These are phyloP conservation scores for Filosporella fistucella DNA, from an alignment of 495 filamentous ascomycete genomes.

Conservation along the genomic window DNA sequence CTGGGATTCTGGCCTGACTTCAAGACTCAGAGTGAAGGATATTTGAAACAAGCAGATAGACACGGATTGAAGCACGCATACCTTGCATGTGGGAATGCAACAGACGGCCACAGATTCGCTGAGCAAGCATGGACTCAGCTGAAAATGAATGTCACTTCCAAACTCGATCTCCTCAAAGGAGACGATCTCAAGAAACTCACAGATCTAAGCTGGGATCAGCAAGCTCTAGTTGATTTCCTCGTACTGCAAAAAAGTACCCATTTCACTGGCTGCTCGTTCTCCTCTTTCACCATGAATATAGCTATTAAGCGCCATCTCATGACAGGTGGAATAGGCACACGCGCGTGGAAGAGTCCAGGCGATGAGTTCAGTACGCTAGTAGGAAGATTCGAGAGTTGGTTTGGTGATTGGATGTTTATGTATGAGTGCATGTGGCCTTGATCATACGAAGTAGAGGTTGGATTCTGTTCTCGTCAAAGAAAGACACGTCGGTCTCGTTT, in stretches of 20 bases:
- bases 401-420: slow-evolving; percentile 24
- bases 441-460: too few species aligned
- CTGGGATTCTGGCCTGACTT: slow-evolving; percentile 19
- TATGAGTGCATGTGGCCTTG: slow-evolving; percentile 26
- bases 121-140: slow-evolving; percentile 5
- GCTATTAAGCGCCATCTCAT: slow-evolving; percentile 21
- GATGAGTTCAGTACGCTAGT: slow-evolving; percentile 18
- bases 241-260: slow-evolving; percentile 18
- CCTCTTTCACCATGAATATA: slow-evolving; percentile 23
- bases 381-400: slow-evolving; percentile 21
- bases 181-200: slow-evolving; percentile 9
- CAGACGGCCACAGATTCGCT: slow-evolving; percentile 9
- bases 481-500: too few species aligned
- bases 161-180: slow-evolving; percentile 16
- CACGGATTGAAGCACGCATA: slow-evolving; percentile 13
- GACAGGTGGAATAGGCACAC: slow-evolving; percentile 15
- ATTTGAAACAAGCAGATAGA: slow-evolving; percentile 6
- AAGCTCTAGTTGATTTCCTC: slow-evolving; percentile 22
- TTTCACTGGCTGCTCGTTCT: slow-evolving; percentile 22
- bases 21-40: slow-evolving; percentile 13
- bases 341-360: slow-evolving; percentile 18
- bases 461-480: too few species aligned
- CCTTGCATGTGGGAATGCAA: slow-evolving; percentile 17
- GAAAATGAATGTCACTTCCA: slow-evolving; percentile 17
- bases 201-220: slow-evolving; percentile 17